phyloP scores from a whole-genome alignment of 2,329 filamentous ascomycete genomes.

The Camptophora hylomeconis region DNA sequence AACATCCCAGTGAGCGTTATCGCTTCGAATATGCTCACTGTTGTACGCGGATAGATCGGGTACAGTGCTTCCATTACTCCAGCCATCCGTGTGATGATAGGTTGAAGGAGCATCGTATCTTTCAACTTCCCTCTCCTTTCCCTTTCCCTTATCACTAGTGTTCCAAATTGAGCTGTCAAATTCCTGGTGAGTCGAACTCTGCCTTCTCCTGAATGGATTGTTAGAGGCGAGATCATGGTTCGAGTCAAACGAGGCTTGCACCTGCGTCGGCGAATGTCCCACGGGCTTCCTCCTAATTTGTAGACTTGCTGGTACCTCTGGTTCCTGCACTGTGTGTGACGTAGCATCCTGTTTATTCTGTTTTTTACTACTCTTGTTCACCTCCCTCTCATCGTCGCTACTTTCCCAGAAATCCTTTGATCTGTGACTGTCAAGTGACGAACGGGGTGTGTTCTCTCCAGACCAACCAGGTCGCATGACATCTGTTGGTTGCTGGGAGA shows the following conservation, averaged over 20 bases:
- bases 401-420: slow-evolving; percentile 15
- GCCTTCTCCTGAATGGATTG: slow-evolving; percentile 17
- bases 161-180: too few species aligned
- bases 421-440: slow-evolving; percentile 17
- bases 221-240: slow-evolving; percentile 12
- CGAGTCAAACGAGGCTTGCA: slow-evolving; percentile 1
- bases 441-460: slow-evolving; percentile 15
- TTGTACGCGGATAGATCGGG: background rate
- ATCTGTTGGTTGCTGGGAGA: slow-evolving; percentile 9
- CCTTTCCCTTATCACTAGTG: too few species aligned
- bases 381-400: slow-evolving; percentile 10
- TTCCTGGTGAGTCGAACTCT: too few species aligned
- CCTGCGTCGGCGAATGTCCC: slow-evolving; percentile 4
- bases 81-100: too few species aligned
- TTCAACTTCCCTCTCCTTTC: too few species aligned
- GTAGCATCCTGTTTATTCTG: background rate
- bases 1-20: background rate
- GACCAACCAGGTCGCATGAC: slow-evolving; percentile 13
- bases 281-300: slow-evolving; percentile 16
- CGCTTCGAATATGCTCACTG: background rate
- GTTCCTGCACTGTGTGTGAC: slow-evolving; percentile 2
- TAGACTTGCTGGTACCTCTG: too few species aligned
- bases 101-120: too few species aligned
- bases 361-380: slow-evolving; percentile 1
- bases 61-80: background rate